Conservation (phyloP, 2,329 filamentous ascomycete genomes). For the Xylaria sp. region DNA sequence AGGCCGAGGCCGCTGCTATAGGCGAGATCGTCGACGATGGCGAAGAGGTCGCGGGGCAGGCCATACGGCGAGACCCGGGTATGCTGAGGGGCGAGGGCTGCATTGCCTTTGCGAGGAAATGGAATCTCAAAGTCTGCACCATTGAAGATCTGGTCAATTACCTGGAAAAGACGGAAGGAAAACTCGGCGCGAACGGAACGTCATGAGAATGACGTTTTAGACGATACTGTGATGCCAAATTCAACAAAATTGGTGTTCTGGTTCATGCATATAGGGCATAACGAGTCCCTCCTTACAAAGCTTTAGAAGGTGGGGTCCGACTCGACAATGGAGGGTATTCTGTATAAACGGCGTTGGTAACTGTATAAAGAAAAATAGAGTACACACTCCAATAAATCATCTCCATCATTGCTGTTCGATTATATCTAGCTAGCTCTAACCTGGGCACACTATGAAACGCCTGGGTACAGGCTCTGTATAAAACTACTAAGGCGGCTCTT, state of each 20-base stretch:
- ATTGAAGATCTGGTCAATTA: slow-evolving; percentile 90
- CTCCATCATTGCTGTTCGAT: background rate
- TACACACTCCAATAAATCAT: slow-evolving; percentile 14
- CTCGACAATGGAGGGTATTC: background rate
- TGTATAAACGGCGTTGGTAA: slow-evolving; percentile 23
- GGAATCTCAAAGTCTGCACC: slow-evolving; percentile 92
- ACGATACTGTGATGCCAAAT: background rate
- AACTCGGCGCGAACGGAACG: slow-evolving; percentile 59
- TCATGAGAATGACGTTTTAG: slow-evolving; percentile 25
- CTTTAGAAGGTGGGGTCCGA: background rate
- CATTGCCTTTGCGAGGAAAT: slow-evolving; percentile 85
- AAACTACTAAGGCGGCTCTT: too few relatives aligned
- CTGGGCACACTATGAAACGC: too few relatives aligned
- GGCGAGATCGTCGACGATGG: slow-evolving; percentile 93
- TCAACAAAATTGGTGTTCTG: background rate
- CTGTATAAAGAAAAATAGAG: slow-evolving; percentile 24
- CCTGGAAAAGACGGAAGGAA: slow-evolving; percentile 79
- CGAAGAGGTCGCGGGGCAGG: slow-evolving; percentile 73
- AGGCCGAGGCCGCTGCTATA: slow-evolving; percentile 81
- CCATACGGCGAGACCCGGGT: slow-evolving; percentile 74
- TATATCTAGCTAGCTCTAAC: too few relatives aligned
- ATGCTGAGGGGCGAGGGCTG: slow-evolving; percentile 95
- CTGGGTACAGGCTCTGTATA: too few relatives aligned
- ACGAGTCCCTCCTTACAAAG: slow-evolving; percentile 1
- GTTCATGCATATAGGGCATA: background rate